Evolutionary conservation across 2,329 filamentous ascomycete species (phyloP).

Genomic region (Calonectria fujianensis): DNA sequence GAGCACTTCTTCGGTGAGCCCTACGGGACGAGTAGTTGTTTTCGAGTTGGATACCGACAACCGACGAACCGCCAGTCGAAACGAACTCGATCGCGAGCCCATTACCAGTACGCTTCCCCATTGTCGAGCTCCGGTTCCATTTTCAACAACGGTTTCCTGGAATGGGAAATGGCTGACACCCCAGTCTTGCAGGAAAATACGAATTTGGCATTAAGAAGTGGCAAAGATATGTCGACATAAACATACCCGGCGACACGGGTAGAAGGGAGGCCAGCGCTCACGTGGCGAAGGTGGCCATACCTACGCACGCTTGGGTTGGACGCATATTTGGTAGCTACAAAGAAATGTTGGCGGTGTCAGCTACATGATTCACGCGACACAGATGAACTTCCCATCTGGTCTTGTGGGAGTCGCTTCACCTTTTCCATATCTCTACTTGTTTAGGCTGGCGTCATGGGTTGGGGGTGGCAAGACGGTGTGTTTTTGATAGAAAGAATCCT

Average conservation of each 20-base stretch:
- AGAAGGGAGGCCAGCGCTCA: constrained; percentile 15
- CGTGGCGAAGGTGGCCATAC: constrained; percentile 7
- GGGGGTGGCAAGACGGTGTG: neutral
- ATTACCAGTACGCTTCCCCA: neutral
- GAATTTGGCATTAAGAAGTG: constrained; percentile 19
- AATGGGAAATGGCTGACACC: neutral
- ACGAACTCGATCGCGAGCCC: neutral
- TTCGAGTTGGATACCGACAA: constrained; percentile 16
- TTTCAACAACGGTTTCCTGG: neutral
- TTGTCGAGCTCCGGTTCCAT: neutral
- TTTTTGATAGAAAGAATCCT: neutral
- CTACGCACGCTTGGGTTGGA: constrained; percentile 1
- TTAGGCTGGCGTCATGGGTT: neutral
- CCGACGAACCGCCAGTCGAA: neutral
- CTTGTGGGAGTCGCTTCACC: neutral
- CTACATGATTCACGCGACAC: neutral
- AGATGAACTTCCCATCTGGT: neutral
- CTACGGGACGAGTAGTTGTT: neutral
- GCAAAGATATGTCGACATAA: constrained; percentile 15
- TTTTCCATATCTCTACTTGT: neutral
- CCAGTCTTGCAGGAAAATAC: neutral
- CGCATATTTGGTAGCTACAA: constrained; percentile 13
- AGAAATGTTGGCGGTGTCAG: constrained; percentile 8
- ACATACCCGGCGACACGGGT: constrained; percentile 3
- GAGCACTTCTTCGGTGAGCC: neutral